A percentile compares a stretch with the other conserved stretches of the same genome.
These are phyloP conservation scores for Brassica hybrid DNA, from an alignment of 441 rosid genomes.

Conservation along the genomic window DNA sequence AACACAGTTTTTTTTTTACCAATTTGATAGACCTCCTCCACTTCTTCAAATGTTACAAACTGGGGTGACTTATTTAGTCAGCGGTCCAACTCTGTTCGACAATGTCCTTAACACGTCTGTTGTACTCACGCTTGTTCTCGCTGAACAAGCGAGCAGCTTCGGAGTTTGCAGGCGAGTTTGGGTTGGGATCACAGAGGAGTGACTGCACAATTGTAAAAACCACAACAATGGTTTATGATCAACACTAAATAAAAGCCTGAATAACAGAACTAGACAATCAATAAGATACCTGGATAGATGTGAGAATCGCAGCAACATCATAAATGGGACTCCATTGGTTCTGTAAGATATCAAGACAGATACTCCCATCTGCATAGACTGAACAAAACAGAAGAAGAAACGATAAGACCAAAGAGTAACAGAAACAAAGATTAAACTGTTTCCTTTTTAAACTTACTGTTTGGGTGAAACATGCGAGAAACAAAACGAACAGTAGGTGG, in stretches of 20 bases:
- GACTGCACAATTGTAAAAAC: slow-evolving; percentile 1
- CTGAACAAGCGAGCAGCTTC: slow-evolving; percentile 13
- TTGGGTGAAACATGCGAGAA: slow-evolving; percentile 80
- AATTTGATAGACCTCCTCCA: not conserved
- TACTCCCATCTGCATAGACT: slow-evolving; percentile 38
- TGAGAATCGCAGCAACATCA: slow-evolving; percentile 4
- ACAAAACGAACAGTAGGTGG: slow-evolving; percentile 78
- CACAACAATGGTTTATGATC: not conserved
- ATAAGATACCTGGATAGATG: slow-evolving; percentile 6
- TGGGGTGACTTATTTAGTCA: not conserved
- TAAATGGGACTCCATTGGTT: slow-evolving; percentile 51
- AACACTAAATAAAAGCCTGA: not conserved
- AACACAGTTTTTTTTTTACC: not conserved
- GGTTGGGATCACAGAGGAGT: slow-evolving; percentile 17
- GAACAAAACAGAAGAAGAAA: not conserved
- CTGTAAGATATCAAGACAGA: slow-evolving; percentile 57
- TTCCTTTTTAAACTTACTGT: slow-evolving; percentile 53
- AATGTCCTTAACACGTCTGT: slow-evolving; percentile 18
- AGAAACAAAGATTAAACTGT: slow-evolving; percentile 3
- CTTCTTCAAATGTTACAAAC: slow-evolving; percentile 2
- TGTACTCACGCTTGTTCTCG: slow-evolving; percentile 21
- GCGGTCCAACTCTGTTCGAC: slow-evolving; percentile 20
- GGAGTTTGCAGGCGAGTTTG: slow-evolving; percentile 11
- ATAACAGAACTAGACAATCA: not conserved
- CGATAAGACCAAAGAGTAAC: not conserved